A percentile compares a stretch with the other conserved stretches of the same genome.
Conservation (phyloP, 2,329 filamentous ascomycete species). For the Apiospora pterosperma region DNA sequence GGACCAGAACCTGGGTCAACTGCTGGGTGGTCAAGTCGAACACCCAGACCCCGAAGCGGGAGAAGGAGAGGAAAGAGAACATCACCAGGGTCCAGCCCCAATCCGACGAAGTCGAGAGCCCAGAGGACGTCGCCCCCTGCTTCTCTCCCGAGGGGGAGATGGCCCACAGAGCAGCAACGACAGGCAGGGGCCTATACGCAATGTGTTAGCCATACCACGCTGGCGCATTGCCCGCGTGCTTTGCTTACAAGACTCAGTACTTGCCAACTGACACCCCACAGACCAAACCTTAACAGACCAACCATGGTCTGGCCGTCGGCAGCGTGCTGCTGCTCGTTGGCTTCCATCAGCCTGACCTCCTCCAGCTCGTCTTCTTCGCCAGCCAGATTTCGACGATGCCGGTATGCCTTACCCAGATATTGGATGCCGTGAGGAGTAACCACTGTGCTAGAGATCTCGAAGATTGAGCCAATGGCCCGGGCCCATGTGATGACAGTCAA, state of each 20-base stretch:
- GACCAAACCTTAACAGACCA: conserved; percentile 33
- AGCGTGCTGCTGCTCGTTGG: conserved; percentile 4
- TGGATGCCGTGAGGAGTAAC: conserved; percentile 46
- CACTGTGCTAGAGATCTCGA: conserved; percentile 39
- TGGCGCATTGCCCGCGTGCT: neutral
- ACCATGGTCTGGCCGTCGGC: conserved; percentile 20
- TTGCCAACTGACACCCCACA: conserved; percentile 40
- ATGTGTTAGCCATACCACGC: neutral
- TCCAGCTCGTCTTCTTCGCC: conserved; percentile 22
- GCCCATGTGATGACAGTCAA: conserved; percentile 43
- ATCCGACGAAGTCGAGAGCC: conserved; percentile 9
- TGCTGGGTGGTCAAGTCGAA: conserved; percentile 33
- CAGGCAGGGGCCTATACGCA: conserved; percentile 21
- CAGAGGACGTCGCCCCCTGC: neutral
- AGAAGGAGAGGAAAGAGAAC: conserved; percentile 37
- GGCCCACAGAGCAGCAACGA: conserved; percentile 30
- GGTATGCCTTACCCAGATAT: conserved; percentile 27
- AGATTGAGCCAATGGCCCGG: conserved; percentile 41
- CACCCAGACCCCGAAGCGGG: conserved; percentile 40
- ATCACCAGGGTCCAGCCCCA: conserved; percentile 28
- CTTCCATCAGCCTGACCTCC: conserved; percentile 11
- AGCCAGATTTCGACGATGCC: conserved; percentile 11
- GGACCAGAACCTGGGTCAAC: conserved; percentile 33
- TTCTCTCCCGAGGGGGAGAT: conserved; percentile 20
- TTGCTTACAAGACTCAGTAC: conserved; percentile 33